Percentiles rank a stretch among this genome's conserved stretches.
These are phyloP conservation scores for Xylaria curta DNA, from an alignment of 495 filamentous ascomycete genomes.

Conservation along the genomic window DNA sequence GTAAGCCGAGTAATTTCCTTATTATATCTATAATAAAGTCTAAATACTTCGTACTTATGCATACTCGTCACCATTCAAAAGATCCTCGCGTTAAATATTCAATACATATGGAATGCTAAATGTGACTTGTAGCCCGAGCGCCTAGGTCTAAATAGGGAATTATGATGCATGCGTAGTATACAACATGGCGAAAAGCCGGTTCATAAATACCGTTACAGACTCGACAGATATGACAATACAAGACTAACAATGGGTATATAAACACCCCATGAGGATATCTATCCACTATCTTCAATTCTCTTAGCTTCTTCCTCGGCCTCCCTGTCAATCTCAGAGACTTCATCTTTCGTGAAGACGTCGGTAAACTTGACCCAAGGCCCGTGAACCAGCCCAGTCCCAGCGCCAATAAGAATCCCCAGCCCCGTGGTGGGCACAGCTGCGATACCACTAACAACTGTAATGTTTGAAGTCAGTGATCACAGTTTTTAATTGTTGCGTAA, in stretches of 20 bases:
- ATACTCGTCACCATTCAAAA: not conserved
- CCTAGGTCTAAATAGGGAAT: not conserved
- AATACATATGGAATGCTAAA: not conserved
- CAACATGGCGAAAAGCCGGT: not conserved
- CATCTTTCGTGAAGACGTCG: constrained; percentile 36
- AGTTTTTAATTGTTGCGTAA: not conserved
- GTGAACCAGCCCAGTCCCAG: constrained; percentile 44
- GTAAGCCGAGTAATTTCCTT: not conserved
- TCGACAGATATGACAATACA: not conserved
- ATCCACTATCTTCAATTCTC: constrained; percentile 16
- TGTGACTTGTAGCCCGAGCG: not conserved
- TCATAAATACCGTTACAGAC: not conserved
- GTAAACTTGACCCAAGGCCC: constrained; percentile 47
- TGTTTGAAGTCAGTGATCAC: not conserved
- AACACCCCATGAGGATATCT: not conserved
- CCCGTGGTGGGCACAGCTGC: constrained; percentile 42
- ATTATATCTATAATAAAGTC: too few relatives aligned
- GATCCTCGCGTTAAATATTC: not conserved
- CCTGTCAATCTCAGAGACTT: constrained; percentile 39
- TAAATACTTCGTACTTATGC: not conserved
- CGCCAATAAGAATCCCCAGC: constrained; percentile 41
- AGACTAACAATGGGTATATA: not conserved
- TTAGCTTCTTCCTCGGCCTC: constrained; percentile 39
- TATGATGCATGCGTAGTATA: not conserved
- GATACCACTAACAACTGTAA: constrained; percentile 39